Conservation (phyloP, 108 stramenopile species). For the Cyclotella cryptica region DNA sequence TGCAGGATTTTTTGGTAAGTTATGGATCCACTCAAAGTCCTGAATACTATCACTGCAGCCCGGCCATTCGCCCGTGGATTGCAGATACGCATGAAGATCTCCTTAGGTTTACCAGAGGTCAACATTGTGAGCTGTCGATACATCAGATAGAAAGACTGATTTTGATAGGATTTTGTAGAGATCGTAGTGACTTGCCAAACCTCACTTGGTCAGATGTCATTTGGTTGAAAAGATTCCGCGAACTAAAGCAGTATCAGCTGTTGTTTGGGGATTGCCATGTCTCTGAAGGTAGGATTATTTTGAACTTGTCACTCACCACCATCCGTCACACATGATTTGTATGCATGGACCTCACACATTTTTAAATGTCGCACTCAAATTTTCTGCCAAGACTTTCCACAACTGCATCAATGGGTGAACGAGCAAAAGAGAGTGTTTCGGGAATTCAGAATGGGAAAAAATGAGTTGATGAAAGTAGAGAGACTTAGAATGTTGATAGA, state of each 20-base stretch:
- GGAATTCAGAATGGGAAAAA: conserved; percentile 26
- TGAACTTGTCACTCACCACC: no score
- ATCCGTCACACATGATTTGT: not conserved
- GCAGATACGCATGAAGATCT: conserved; percentile 25
- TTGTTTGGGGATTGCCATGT: conserved; percentile 52
- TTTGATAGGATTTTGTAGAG: conserved; percentile 47
- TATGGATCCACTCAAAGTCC: conserved; percentile 47
- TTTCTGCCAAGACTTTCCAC: conserved; percentile 30
- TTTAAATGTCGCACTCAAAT: not conserved
- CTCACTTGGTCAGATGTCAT: conserved; percentile 43
- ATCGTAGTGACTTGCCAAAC: conserved; percentile 42
- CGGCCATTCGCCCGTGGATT: conserved; percentile 33
- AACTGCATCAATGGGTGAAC: conserved; percentile 34
- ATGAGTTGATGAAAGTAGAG: conserved; percentile 34
- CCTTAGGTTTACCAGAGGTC: conserved; percentile 29
- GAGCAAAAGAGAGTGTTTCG: conserved; percentile 44
- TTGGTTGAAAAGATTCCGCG: conserved; percentile 39
- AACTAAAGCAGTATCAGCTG: conserved; percentile 37
- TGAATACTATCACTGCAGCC: conserved; percentile 18
- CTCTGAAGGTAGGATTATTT: conserved; percentile 13
- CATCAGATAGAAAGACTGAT: conserved; percentile 49
- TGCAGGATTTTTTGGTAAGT: conserved; percentile 38
- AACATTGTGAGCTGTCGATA: conserved; percentile 39
- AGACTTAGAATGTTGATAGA: conserved; percentile 44
- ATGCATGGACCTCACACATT: not conserved